Evolutionary conservation across 2,329 filamentous ascomycete genomes (phyloP).

Genomic region (Aspergillus alliaceus): DNA sequence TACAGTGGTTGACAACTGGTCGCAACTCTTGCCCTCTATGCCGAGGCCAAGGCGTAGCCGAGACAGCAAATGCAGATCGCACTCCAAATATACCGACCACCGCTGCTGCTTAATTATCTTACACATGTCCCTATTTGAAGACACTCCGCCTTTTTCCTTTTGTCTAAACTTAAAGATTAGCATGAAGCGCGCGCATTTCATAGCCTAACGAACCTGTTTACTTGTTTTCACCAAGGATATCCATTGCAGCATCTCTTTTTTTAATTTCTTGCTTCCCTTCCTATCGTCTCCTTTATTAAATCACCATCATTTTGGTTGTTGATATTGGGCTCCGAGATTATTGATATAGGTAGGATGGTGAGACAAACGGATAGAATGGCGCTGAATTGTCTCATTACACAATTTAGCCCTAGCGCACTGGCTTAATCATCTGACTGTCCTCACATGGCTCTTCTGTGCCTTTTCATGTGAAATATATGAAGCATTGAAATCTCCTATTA

Average conservation of each 20-base stretch:
- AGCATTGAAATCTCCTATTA: neutral
- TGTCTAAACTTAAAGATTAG: too few species aligned
- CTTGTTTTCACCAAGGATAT: conserved; percentile 27
- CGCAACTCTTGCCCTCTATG: conserved; percentile 42
- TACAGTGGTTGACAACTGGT: conserved; percentile 64
- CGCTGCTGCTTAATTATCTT: conserved; percentile 13
- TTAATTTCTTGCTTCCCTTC: conserved; percentile 9
- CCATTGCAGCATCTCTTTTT: conserved; percentile 24
- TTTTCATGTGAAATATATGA: neutral
- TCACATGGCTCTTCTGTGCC: neutral
- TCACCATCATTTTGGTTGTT: conserved; percentile 12
- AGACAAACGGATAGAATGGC: conserved; percentile 1
- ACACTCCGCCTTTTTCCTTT: conserved; percentile 9
- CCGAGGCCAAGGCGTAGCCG: conserved; percentile 43
- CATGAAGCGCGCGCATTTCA: conserved; percentile 32
- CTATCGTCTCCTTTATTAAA: neutral
- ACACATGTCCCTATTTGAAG: conserved; percentile 7
- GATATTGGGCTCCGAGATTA: conserved; percentile 3
- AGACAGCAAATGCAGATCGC: conserved; percentile 26
- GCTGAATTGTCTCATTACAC: neutral
- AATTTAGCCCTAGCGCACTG: neutral
- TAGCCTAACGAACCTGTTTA: conserved; percentile 26
- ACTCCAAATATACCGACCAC: conserved; percentile 14
- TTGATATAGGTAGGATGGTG: neutral
- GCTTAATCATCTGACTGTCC: neutral